These are phyloP conservation scores for Neonectria coccinea DNA, from an alignment of 2,329 filamentous ascomycete species.

Conservation along the genomic window DNA sequence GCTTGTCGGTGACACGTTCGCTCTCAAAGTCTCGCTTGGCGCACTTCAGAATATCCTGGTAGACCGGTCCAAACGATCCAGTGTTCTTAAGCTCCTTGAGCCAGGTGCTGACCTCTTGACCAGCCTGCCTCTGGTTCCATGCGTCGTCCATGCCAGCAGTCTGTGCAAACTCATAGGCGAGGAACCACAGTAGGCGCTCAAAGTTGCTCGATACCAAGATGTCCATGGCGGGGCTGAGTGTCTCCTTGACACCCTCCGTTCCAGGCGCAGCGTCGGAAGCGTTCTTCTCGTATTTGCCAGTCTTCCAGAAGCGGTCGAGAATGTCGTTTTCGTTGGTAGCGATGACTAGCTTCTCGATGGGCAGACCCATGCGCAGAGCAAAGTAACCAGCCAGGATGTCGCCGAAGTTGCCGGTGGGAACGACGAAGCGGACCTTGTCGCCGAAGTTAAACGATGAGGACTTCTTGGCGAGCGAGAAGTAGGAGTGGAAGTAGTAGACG, in stretches of 20 bases:
- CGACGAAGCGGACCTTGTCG: conserved; percentile 83
- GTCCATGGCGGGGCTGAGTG: conserved; percentile 95
- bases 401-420: conserved; percentile 96
- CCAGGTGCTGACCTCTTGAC: conserved; percentile 83
- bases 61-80: conserved; percentile 84
- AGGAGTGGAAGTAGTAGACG: conserved; percentile 95
- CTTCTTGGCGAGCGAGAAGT: conserved; percentile 80
- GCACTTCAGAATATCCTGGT: conserved; percentile 75
- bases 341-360: conserved; percentile 87
- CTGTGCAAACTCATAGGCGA: conserved; percentile 78
- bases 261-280: conserved; percentile 66
- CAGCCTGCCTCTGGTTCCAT: conserved; percentile 76
- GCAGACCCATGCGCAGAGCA: conserved; percentile 89
- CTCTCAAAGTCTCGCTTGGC: conserved; percentile 84
- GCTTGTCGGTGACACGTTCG: conserved; percentile 74
- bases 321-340: conserved; percentile 99
- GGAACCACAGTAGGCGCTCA: conserved; percentile 93
- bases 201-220: conserved; percentile 97
- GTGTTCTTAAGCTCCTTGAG: conserved; percentile 81
- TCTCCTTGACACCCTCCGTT: conserved; percentile 80
- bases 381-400: conserved; percentile 96
- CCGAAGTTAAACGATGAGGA: conserved; percentile 71
- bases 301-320: conserved; percentile 93
- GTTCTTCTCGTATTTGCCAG: conserved; percentile 89
- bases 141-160: conserved; percentile 71